Evolutionary conservation across 306 rosid species (phyloP), one percentile per base, ranked within the genome.

Genomic region (Mimosa pudica): DNA sequence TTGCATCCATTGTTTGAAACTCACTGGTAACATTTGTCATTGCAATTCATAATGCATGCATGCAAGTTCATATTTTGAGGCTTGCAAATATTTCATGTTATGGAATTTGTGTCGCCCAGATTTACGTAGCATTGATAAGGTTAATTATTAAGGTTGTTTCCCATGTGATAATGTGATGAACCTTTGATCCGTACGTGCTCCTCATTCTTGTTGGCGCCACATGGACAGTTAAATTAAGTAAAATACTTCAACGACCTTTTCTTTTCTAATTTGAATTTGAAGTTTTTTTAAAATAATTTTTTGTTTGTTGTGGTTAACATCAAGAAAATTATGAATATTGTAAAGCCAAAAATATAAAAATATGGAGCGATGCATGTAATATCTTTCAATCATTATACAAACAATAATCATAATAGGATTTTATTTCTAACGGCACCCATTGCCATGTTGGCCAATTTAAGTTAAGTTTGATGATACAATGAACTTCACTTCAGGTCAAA

Each of bases 1-100:
- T 89, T 47, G 85, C 75, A 86, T 88, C 89, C 94, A 86, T 86
- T 77, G 64, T 66, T 55, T 18, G 65, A 30, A 24, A 70, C 13
- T 38, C 42, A 38, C 57, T 41, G 49, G 30, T 13, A 17, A 70
- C 6, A 18, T 1, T 20, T 18, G 49, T 30, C 36, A 3, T 5
- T 18, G 48, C 18, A 2, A 70, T 70, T 70, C 74, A 24, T 36
- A 36, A 24, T 24, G 30, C 32, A 10, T 9, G 16, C 6, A 20
- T 30, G 57, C 74, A 17, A 68, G 30, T 10, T 45, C 41, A 14
- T 38, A 11, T 9, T 3, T 2, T 46, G 57, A 70, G 55, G 30
- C 18, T 14, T 45, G 10, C 38, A 11, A 10, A 1, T 18, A 7
- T 46, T 70, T 6, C 41, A 70, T 11, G 10, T 5, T 10, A n/a